phyloP scores from a whole-genome alignment of 192 early-diverging fungal genomes.

The Coemansia aciculifera region DNA sequence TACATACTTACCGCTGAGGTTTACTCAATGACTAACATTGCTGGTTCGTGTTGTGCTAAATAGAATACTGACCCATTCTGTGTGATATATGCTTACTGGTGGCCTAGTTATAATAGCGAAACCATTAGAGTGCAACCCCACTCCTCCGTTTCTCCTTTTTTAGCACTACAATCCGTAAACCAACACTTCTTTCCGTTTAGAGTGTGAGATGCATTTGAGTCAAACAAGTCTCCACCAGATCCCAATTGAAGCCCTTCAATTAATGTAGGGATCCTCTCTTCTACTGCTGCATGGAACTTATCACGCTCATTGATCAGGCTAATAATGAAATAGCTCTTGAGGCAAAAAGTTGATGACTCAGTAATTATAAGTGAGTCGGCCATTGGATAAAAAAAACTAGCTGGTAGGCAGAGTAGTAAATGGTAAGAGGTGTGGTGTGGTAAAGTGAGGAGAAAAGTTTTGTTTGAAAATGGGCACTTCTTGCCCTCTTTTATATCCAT shows the following conservation, averaged over 20 bases:
- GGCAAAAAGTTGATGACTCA: neutral
- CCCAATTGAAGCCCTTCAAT: too few species aligned
- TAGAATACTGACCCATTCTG: too few species aligned
- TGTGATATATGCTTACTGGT: neutral
- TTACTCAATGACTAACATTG: neutral
- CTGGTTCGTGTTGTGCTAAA: too few species aligned
- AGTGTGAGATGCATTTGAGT: neutral
- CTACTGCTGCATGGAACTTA: neutral
- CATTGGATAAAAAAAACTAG: neutral
- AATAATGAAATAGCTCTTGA: neutral
- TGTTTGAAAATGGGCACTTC: neutral
- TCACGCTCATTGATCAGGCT: neutral
- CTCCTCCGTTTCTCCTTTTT: neutral
- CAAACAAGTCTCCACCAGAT: too few species aligned
- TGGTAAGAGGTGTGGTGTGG: neutral
- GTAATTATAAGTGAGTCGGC: neutral
- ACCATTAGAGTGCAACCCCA: neutral
- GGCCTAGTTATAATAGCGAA: neutral
- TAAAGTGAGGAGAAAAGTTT: neutral
- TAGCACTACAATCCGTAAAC: neutral
- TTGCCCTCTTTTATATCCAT: neutral
- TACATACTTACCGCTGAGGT: neutral
- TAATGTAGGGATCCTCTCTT: neutral
- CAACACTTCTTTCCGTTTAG: neutral
- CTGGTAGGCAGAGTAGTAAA: neutral